A percentile compares a stretch with the other conserved stretches of the same genome.
Conservation (phyloP, 2,329 filamentous ascomycete species). For the Ceratocystiopsis sp. region DNA sequence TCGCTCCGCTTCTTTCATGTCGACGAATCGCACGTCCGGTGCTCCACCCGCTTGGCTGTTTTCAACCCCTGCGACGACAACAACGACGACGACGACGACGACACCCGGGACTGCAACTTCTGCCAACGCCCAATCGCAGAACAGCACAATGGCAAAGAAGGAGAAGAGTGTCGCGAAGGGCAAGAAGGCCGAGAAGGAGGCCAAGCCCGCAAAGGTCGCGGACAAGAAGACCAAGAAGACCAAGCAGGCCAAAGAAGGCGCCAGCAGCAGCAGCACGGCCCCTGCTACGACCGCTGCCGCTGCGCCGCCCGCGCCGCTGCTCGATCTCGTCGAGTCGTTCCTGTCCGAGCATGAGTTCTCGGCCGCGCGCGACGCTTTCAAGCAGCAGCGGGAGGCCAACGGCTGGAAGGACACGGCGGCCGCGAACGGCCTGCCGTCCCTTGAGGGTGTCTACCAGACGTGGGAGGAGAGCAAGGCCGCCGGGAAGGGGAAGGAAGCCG, state of each 20-base stretch:
- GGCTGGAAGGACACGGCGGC: slow-evolving; percentile 19
- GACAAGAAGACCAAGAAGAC: background rate
- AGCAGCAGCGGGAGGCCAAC: slow-evolving; percentile 41
- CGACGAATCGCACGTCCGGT: too few species aligned
- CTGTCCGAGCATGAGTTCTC: slow-evolving; percentile 48
- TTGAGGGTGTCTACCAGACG: slow-evolving; percentile 31
- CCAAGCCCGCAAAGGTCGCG: slow-evolving; percentile 6
- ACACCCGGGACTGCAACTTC: background rate
- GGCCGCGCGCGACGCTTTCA: slow-evolving; percentile 42
- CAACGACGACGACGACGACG: background rate
- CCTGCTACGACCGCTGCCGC: slow-evolving; percentile 5
- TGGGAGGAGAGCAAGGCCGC: slow-evolving; percentile 26
- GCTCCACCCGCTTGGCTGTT: slow-evolving; percentile 10
- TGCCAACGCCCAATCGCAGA: slow-evolving; percentile 5
- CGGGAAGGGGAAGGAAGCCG: slow-evolving; percentile 10
- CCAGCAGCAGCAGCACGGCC: slow-evolving; percentile 9
- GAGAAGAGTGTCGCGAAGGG: background rate
- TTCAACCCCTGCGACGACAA: slow-evolving; percentile 3
- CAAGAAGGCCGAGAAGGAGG: slow-evolving; percentile 5
- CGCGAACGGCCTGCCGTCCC: slow-evolving; percentile 18
- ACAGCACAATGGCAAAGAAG: slow-evolving; percentile 10
- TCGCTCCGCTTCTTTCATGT: too few species aligned
- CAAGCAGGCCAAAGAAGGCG: slow-evolving; percentile 1
- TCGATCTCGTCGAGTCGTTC: slow-evolving; percentile 51
- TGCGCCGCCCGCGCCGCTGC: slow-evolving; percentile 32